phyloP scores from a whole-genome alignment of 495 filamentous ascomycete species.

The Xylaria telfairii region DNA sequence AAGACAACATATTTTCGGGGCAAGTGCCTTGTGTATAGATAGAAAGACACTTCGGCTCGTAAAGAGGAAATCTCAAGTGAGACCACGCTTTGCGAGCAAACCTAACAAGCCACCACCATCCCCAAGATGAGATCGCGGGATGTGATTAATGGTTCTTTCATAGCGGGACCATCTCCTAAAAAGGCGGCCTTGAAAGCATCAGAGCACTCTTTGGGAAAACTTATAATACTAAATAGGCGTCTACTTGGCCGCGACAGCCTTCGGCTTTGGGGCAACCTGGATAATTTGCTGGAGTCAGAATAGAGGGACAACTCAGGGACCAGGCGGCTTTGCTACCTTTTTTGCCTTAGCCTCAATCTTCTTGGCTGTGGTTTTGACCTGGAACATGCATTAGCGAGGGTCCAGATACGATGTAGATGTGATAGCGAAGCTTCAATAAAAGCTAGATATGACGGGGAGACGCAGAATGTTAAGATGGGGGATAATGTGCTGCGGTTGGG shows the following conservation, averaged over 20 bases:
- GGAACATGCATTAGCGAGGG: slow-evolving; percentile 36
- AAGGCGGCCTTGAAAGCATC: background rate
- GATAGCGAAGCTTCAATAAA: slow-evolving; percentile 12
- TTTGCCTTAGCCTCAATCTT: slow-evolving; percentile 43
- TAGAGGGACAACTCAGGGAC: background rate
- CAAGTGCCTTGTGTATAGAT: background rate
- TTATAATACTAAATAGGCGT: background rate
- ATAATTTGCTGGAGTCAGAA: slow-evolving; percentile 21
- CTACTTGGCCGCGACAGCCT: slow-evolving; percentile 17
- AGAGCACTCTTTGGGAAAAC: background rate
- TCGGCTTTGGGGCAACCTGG: slow-evolving; percentile 46
- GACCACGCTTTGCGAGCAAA: slow-evolving; percentile 16
- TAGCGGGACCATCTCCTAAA: background rate
- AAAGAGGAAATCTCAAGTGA: background rate
- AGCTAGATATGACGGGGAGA: background rate
- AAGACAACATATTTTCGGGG: slow-evolving; percentile 1
- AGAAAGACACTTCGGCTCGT: background rate
- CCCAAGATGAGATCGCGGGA: background rate
- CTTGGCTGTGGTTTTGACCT: slow-evolving; percentile 58
- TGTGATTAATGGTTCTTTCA: slow-evolving; percentile 3
- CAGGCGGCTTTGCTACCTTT: slow-evolving; percentile 12
- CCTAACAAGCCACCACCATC: slow-evolving; percentile 8
- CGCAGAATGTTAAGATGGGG: background rate
- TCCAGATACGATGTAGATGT: background rate
- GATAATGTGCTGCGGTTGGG: background rate